Evolutionary conservation across 192 early-diverging fungal genomes (phyloP).

Genomic region (Coemansia guatemalensis): DNA sequence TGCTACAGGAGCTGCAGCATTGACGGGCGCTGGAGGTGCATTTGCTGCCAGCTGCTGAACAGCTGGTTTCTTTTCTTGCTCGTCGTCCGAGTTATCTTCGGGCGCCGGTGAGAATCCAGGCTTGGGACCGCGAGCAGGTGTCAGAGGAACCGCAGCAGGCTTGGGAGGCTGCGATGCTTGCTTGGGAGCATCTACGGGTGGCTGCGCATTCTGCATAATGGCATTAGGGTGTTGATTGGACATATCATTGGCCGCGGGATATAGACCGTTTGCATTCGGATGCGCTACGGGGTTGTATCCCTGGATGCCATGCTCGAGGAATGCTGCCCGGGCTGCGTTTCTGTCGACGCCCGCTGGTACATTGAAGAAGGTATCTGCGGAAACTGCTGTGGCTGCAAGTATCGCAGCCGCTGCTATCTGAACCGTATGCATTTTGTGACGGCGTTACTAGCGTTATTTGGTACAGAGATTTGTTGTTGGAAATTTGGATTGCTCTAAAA

Average conservation of each 20-base stretch:
- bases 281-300: constrained; percentile 23
- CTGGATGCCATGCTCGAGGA: constrained; percentile 30
- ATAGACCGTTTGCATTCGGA: constrained; percentile 22
- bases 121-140: not conserved
- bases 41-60: not conserved
- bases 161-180: not conserved
- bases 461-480: not conserved
- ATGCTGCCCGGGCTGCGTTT: constrained; percentile 24
- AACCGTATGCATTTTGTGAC: constrained; percentile 8
- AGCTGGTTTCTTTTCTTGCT: not conserved
- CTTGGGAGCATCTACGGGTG: not conserved
- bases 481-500: too few relatives aligned
- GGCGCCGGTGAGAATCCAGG: too few relatives aligned
- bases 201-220: not conserved
- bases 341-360: constrained; percentile 31
- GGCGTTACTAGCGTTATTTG: not conserved
- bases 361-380: constrained; percentile 32
- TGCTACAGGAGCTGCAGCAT: not conserved
- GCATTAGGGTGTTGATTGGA: not conserved
- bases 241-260: not conserved
- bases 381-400: constrained; percentile 19
- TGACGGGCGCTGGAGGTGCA: not conserved
- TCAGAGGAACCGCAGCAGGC: not conserved
- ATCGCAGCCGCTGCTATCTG: constrained; percentile 7
- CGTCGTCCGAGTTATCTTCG: not conserved